Base-by-base conservation (phyloP, 345 rosid species). In the Populus nigra region DNA sequence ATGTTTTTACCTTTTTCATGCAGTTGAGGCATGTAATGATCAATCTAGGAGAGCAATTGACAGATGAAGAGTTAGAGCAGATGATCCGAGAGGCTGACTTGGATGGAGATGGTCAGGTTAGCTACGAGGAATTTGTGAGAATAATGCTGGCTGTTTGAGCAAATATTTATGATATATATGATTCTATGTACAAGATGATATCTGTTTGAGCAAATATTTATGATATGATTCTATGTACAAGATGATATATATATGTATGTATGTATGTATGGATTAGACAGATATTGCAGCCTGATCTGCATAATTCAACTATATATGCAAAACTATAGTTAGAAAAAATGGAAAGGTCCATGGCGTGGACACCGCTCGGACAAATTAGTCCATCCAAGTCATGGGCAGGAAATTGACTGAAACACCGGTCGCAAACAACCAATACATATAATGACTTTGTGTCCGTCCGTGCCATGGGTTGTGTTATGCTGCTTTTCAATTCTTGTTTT, bases 111-210 rank as follows among this genome's bases (percentile, higher is more conserved):
- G 94, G 90, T 18, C 87, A 65, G 72, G 73, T 93, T 71, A 88
- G 85, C 49, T 93, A 85, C 50, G 86, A 93, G 5, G 98, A 93
- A 83, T 93, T 93, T 76, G 74, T 88, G 33, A 88, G 86, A 78
- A 93, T 89, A 87, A 88, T 93, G 83, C 17, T 87, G 55, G 88
- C 78, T 55, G 79, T 70, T 81, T 87, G n/a, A 77, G 33, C 27
- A 18, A 20, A 8, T 20, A 17, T 2, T 4, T 41, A 41, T 41
- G 45, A 41, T 33, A 3, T 3, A 49, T 49, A 49, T 0, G 20
- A 17, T 49, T 49, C 22, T 17, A 49, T 20, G 5, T 49, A 17
- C 55, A 49, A 49, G 5, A 49, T 49, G 55, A 25, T 29, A 29
- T 29, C 78, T 55, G 79, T 70, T 81, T 87, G n/a, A 77, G 33